These are phyloP conservation scores for Microsporum ferrugineum DNA, from an alignment of 2,329 filamentous ascomycete genomes.

Conservation along the genomic window DNA sequence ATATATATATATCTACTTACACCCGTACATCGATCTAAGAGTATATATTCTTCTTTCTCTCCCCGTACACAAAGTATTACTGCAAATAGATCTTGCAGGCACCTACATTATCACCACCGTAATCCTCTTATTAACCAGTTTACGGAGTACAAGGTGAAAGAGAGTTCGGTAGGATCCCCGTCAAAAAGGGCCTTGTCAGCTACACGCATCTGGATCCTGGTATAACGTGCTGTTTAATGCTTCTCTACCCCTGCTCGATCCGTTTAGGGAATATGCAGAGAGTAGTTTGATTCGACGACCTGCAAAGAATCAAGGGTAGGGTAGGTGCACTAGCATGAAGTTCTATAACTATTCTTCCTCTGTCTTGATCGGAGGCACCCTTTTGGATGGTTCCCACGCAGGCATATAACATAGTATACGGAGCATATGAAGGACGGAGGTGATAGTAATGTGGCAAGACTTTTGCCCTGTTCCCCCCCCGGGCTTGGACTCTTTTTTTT, in stretches of 20 bases:
- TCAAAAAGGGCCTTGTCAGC: background rate
- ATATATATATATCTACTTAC: background rate
- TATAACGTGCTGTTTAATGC: conserved; percentile 3
- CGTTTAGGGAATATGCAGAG: conserved; percentile 1
- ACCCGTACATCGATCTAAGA: background rate
- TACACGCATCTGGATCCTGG: background rate
- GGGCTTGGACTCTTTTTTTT: background rate
- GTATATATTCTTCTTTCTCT: too few species aligned
- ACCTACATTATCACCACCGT: background rate
- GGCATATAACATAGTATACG: too few species aligned
- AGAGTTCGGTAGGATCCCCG: background rate
- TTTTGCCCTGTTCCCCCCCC: too few species aligned
- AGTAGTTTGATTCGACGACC: conserved; percentile 4
- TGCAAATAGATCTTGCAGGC: background rate
- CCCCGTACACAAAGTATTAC: background rate
- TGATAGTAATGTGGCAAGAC: too few species aligned
- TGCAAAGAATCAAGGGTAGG: background rate
- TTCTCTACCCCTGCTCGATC: background rate
- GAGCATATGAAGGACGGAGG: too few species aligned
- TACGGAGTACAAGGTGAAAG: background rate
- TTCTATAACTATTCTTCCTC: too few species aligned
- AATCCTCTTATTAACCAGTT: background rate
- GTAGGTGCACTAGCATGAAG: background rate
- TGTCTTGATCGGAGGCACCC: too few species aligned
- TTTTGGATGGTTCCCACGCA: too few species aligned